Conservation (phyloP, 148 eudicot genomes). For the Chenopodium quinoa region DNA sequence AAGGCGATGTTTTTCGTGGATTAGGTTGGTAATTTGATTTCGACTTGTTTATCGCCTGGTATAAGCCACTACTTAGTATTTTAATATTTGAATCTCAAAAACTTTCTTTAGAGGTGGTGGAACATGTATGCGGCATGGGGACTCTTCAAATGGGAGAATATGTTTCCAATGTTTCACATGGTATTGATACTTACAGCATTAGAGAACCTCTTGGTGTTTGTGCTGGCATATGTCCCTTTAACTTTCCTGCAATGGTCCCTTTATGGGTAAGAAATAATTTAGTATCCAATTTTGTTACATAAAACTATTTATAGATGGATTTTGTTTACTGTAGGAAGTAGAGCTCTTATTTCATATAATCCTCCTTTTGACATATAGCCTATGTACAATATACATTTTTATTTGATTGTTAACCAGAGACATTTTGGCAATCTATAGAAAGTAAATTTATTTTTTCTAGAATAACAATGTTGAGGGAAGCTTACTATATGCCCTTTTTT, state of each 20-base stretch:
- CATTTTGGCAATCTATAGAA: background rate
- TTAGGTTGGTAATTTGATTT: constrained; percentile 53
- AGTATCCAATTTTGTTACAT: background rate
- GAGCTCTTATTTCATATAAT: background rate
- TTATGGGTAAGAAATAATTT: constrained; percentile 61
- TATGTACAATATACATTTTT: background rate
- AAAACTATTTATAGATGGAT: background rate
- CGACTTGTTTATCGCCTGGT: background rate
- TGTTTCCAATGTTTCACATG: constrained; percentile 74
- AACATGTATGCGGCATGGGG: constrained; percentile 98
- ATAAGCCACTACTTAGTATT: background rate
- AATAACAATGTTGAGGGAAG: background rate
- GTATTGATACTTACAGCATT: constrained; percentile 88
- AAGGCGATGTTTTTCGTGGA: constrained; percentile 96
- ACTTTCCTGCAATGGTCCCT: constrained; percentile 98
- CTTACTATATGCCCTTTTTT: background rate
- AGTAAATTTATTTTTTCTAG: background rate
- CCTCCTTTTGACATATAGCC: background rate
- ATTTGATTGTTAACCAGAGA: background rate
- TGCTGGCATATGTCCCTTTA: constrained; percentile 97
- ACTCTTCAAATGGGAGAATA: constrained; percentile 94
- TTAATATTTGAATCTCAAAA: constrained; percentile 2
- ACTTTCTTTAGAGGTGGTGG: constrained; percentile 81
- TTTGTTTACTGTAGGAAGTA: background rate
- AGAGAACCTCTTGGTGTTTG: constrained; percentile 98